Evolutionary conservation across 305 asterid species (phyloP).

Genomic region (Petunia hybrid): DNA sequence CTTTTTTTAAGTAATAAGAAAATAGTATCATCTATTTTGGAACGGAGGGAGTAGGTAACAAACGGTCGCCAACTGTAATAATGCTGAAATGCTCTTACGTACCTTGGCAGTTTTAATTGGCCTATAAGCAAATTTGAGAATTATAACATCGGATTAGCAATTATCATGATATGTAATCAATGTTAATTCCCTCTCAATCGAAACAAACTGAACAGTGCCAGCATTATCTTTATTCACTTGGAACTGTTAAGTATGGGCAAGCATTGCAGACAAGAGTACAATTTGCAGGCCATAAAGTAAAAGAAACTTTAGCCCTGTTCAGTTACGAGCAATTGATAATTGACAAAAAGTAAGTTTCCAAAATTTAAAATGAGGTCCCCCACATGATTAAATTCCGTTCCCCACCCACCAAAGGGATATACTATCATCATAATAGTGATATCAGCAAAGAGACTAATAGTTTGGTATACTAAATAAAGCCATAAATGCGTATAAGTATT

Average conservation of each 20-base stretch:
- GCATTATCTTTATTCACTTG: not conserved
- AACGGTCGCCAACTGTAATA: no score
- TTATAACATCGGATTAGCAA: not conserved
- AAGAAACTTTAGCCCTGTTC: not conserved
- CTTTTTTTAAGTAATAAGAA: no score
- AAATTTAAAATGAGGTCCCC: not conserved
- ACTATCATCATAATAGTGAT: not conserved
- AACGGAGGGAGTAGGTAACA: no score
- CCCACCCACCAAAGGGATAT: constrained; percentile 11
- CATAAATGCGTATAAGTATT: not conserved
- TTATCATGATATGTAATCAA: not conserved
- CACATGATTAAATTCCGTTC: constrained; percentile 18
- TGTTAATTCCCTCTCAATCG: not conserved
- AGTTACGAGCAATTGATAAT: not conserved
- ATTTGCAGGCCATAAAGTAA: constrained; percentile 25
- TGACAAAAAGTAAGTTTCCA: not conserved
- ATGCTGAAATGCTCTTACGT: no score
- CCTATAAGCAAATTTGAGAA: not conserved
- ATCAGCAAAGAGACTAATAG: not conserved
- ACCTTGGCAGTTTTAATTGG: no score
- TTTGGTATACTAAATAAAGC: not conserved
- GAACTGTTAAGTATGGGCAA: not conserved
- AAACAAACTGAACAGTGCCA: not conserved
- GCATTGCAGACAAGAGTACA: not conserved
- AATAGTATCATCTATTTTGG: no score